Base-by-base conservation (phyloP, 2,329 filamentous ascomycete species). In the Aureobasidium musti region DNA sequence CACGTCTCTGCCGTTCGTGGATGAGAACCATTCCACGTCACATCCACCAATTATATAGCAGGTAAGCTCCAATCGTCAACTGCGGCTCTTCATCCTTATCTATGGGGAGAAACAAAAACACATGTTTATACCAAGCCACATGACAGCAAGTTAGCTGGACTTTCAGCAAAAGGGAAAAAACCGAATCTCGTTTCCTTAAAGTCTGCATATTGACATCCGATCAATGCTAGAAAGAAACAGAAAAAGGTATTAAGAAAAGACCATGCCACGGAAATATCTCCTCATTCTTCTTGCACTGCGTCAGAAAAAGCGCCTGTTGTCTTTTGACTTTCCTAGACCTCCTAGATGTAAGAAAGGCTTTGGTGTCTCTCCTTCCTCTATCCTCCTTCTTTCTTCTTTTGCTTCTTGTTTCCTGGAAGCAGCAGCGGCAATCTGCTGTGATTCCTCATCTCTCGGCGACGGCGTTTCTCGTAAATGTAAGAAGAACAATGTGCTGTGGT, bases 401-500 rank as follows among this genome's bases (percentile, higher is more conserved):
- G 49, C 47, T 30, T 43, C 28, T 33, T 7, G 23, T 37, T 59
- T 59, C 33, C 37, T 59, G 23, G 8, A 52, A 52, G 10, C 17
- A 52, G 17, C 56, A 21, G 41, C 37, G 17, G 14, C 17, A 3
- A 35, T 21, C 43, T 61, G 57, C 43, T 47, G 57, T 37, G 57
- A 61, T 30, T 63, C 59, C 49, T 63, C 59, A 41, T 63, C 59
- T 33, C 59, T 63, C 59, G 59, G 45, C 45, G 33, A 50, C n/a
- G 43, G 59, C 59, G 45, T 63, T 63, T 52, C 59, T 63, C 59
- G 59, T 63, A 63, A 52, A 52, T 45, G 43, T 52, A 63, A 63
- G 45, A 41, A 30, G 45, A 41, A 30, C 28, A 63, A 41, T 63
- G 7, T 50, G 45, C 33, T 63, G 45, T 45, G 59, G 41, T 63